Base-by-base conservation (phyloP, 305 asterid genomes). In the Fraxinus albicans region DNA sequence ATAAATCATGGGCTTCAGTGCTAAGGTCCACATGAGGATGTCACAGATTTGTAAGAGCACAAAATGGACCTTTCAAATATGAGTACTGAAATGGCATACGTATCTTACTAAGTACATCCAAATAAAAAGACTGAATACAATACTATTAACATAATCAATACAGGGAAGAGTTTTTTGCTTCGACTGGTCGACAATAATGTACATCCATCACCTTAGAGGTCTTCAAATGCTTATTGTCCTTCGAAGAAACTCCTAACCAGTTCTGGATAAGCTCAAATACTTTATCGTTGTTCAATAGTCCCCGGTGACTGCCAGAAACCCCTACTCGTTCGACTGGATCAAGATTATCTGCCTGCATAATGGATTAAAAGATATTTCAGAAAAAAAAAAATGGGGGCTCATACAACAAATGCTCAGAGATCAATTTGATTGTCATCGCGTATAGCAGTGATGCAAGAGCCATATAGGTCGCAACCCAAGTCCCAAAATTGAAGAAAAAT, bases 311-410 rank as follows among this genome's bases (percentile, higher is more conserved):
- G 4, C 80, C 87, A 23, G 40, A 65, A 31, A 91, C 83, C 85
- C 91, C 94, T 70, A 88, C 90, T 82, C 92, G 86, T 82, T 91
- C 92, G 21, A 86, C 91, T 29, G 94, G 91, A 67, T 88, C 85
- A 67, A 87, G 87, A 76, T 85, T 72, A 79, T 91, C 93, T 13
- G 91, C 93, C 93, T 91, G 89, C 53, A 63, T 31, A 6, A 78
- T 70, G 76, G 5, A 34, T 4, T 65, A 33, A 47, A 67, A 8
- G 27, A 40, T 33, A 40, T 12, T 53, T 17, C 63, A 4, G 63
- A 3, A 10, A 12, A 17, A 15, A 12, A 53, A 42, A 42, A 15
- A 50, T 50, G 13, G 23, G 19, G 25, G 34, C 21, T 31, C n/a
- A 70, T 29, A 25, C 23, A 29, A 31, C 23, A 72, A 17, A 13